Base-by-base conservation (phyloP, 1,284 basidiomycete species). In the Boletellus dicymbophilus region DNA sequence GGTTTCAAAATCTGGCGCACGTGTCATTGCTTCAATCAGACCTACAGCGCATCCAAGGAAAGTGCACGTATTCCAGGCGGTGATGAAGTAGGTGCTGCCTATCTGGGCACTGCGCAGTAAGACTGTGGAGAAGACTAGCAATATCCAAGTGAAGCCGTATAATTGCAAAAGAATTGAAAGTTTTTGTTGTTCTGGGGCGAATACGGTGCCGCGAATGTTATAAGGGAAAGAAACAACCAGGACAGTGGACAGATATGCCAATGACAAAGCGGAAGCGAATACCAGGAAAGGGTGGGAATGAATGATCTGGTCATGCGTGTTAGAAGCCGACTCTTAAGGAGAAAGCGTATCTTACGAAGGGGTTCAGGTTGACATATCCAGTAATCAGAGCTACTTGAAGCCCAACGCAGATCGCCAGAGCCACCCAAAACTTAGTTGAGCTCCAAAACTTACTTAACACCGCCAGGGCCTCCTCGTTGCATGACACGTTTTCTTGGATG, bases 401-500 rank as follows among this genome's bases (percentile, higher is more conserved):
- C 8, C 68, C 74, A 6, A 76, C 56, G 4, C 74, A 69, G 18
- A 84, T 52, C 4, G 74, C 46, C 25, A 87, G 57, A 1, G 81
- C 76, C 3, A 82, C 58, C 80, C 83, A 86, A 59, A 88, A 84
- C 48, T 81, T 81, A 20, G 68, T 62, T 65, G 77, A 77, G 36
- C 59, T 63, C 73, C 74, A 80, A n/a, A 73, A 53, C 0, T 34
- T 48, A 16, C 65, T 57, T 41, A 63, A 22, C 21, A 13, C 16
- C 27, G 22, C 28, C 20, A 61, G 41, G 9, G 40, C 13, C 18
- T 48, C 54, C 30, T 54, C 47, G 3, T 51, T 30, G 22, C 58
- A 44, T 33, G 51, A 49, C 27, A 23, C 30, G 33, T 54, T 48
- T 30, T 53, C 49, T 46, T 37, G 49, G 27, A 44, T 4, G 2